Base-by-base conservation (phyloP, 352 stramenopile species). In the Globisporangium irregulare region DNA sequence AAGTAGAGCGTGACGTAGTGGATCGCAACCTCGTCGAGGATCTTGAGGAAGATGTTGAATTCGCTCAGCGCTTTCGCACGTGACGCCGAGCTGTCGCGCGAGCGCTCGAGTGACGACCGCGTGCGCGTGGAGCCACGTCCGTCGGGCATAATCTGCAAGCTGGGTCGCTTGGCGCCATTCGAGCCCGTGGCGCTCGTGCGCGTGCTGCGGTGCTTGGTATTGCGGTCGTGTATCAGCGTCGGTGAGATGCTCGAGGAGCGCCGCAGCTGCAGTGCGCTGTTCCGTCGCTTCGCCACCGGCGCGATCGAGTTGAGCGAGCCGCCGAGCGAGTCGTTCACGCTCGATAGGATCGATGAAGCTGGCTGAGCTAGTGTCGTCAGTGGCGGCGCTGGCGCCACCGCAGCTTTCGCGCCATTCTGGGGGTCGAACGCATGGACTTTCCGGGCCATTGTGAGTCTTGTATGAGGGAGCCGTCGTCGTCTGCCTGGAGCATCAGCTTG, bases 1-100 rank as follows among this genome's bases (percentile, higher is more conserved):
- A 94, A 94, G 67, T 93, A 92, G 57, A 93, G 75, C 51, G 82
- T 93, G 43, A 92, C 71, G 46, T 83, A 84, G 71, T 94, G 86
- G 54, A 92, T 91, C 38, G 81, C 86, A 14, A 93, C 85, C 51
- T 94, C 81, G 65, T 94, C 86, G 73, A 92, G 90, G 74, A 91
- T 84, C 66, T 89, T 88, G 41, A 93, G 73, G 68, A 91, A 93
- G 38, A 92, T 70, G 64, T 80, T 87, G 64, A 92, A 91, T 68
- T 92, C 84, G 59, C 69, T 90, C 56, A 92, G 75, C 3, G 81
- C 81, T 24, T 84, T 86, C 6, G 75, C 73, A 15, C 80, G 76
- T 7, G 77, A 78, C 18, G 79, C 78, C 20, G 81, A 84, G 60
- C 80, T 89, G 62, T 90, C 81, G 54, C 83, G 65, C 41, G 77